Evolutionary conservation across 345 rosid genomes (phyloP), one percentile per base, ranked within the genome.

Genomic region (Cardamine chenopodiifolia): DNA sequence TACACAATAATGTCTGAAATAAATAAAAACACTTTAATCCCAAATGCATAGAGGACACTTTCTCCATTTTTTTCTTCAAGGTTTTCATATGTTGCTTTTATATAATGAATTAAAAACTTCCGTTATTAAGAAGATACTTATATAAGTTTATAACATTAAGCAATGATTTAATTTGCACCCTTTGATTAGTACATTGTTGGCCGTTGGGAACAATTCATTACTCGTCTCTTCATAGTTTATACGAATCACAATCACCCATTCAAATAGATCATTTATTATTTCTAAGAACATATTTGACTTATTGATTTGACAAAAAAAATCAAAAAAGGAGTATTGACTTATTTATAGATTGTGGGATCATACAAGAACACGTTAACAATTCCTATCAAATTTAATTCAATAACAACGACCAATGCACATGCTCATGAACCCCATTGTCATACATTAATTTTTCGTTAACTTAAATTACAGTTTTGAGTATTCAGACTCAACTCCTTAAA

Each of bases 331-430:
- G n/a, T 10, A 1, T 25, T 66, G 62, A 42, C 57, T 45, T 58
- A 15, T 47, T 59, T 12, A 72, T 42, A 49, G 66, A 35, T 48
- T 48, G 75, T 71, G 66, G 37, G 58, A 48, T 48, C 23, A 47
- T 28, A 58, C 34, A 53, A 23, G 29, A 44, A 68, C 57, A 57
- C 48, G 34, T 70, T 34, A 23, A n/a, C 31, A 47, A 8, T 40
- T 17, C 0, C 15, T 22, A 31, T 19, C 32, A 59, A 34, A 22
- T 22, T 47, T 14, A 70, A 47, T 48, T 37, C 14, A 34, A 52
- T 15, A 19, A 72, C 44, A 13, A 73, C 47, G 63, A 31, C 64
- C 56, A 40, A 29, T 34, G n/a, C 77, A 73, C 64, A 42, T 73
- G 70, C 37, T 72, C 9, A 40, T 50, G 18, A 58, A 70, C 37